Conservation (phyloP, 805 yeast species). For the Candida qinlingensis region DNA sequence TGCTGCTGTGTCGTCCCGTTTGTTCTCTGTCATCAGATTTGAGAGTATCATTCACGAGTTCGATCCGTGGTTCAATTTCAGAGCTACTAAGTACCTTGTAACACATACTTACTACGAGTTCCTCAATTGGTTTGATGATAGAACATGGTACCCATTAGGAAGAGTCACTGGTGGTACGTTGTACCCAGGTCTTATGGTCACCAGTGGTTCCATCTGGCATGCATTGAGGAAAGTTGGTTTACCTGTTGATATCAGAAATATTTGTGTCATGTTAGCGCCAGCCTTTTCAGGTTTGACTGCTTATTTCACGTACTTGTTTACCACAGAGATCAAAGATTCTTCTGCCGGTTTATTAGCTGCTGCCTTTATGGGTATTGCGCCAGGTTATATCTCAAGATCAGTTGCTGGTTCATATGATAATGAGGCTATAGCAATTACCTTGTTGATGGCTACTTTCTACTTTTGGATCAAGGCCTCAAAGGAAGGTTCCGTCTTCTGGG, state of each 20-base stretch:
- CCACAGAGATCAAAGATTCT: conserved; percentile 84
- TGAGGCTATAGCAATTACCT: conserved; percentile 96
- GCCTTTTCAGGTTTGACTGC: conserved; percentile 94
- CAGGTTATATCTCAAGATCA: conserved; percentile 96
- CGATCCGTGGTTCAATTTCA: conserved; percentile 93
- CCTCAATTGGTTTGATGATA: conserved; percentile 96
- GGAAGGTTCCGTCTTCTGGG: conserved; percentile 82
- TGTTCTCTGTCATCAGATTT: conserved; percentile 93
- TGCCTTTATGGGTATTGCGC: conserved; percentile 93
- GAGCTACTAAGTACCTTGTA: conserved; percentile 93
- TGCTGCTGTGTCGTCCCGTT: conserved; percentile 87
- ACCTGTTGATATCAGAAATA: conserved; percentile 91
- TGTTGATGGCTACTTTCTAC: conserved; percentile 91
- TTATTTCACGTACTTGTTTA: conserved; percentile 77
- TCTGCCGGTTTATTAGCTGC: conserved; percentile 92
- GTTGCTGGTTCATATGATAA: conserved; percentile 99
- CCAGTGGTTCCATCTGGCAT: conserved; percentile 88
- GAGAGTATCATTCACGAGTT: conserved; percentile 97
- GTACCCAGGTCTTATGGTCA: conserved; percentile 97
- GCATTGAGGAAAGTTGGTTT: conserved; percentile 56
- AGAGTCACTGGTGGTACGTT: conserved; percentile 98
- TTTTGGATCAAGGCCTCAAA: conserved; percentile 94
- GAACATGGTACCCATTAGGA: conserved; percentile 99
- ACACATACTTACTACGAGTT: conserved; percentile 82
- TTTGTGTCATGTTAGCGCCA: conserved; percentile 95